Evolutionary conservation across 371 early-diverging fungal genomes (phyloP).

Genomic region (Lichtheimia hyalospora): DNA sequence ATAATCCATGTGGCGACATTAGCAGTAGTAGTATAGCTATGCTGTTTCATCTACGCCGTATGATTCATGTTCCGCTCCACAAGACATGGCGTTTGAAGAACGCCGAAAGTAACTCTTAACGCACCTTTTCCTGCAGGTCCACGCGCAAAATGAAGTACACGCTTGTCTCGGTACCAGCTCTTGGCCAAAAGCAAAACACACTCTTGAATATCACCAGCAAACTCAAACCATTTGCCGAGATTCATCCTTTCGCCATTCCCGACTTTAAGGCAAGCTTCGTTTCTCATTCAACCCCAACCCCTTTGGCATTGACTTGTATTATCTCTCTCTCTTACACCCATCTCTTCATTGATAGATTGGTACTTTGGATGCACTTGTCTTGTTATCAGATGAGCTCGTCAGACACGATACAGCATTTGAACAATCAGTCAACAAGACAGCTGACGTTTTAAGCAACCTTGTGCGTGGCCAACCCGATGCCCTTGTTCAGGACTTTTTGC

Average conservation of each 20-base stretch:
- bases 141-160: constrained; percentile 37
- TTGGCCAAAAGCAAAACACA: constrained; percentile 47
- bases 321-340: too few species aligned
- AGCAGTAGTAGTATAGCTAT: too few species aligned
- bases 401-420: constrained; percentile 84
- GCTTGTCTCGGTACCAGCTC: constrained; percentile 52
- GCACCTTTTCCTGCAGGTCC: too few species aligned
- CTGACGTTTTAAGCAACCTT: constrained; percentile 75
- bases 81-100: too few species aligned
- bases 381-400: constrained; percentile 89
- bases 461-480: constrained; percentile 33
- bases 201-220: constrained; percentile 46
- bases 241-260: constrained; percentile 40
- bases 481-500: constrained; percentile 53
- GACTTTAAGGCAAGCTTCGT: constrained; percentile 53
- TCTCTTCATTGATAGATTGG: constrained; percentile 68
- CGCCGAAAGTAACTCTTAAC: too few species aligned
- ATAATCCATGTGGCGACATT: too few species aligned
- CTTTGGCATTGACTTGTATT: too few species aligned
- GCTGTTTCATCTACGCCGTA: too few species aligned
- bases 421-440: constrained; percentile 71
- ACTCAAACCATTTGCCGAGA: constrained; percentile 40
- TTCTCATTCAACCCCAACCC: neutral
- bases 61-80: too few species aligned
- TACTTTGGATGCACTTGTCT: constrained; percentile 87